Conservation (phyloP, 805 yeast genomes). For the Scheffersomyces lignosus region DNA sequence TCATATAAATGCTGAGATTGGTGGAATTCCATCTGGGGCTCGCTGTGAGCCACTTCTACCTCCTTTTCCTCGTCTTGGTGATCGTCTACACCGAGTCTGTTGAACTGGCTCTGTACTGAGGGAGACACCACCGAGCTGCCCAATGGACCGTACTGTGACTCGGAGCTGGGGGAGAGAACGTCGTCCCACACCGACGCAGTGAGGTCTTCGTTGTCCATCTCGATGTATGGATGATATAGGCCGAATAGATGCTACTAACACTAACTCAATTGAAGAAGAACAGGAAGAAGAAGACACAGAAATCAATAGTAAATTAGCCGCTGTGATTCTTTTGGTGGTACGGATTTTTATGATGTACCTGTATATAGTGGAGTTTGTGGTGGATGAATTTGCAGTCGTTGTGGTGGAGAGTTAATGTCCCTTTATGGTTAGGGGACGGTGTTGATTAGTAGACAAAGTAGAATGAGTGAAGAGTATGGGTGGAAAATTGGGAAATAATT, state of each 20-base stretch:
- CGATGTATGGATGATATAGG: slow-evolving; percentile 1
- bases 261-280: neutral
- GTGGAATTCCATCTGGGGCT: slow-evolving; percentile 3
- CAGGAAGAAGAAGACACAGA: neutral
- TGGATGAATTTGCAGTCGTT: no score
- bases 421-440: no score
- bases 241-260: no score
- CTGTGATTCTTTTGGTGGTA: neutral
- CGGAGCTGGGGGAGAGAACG: slow-evolving; percentile 41
- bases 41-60: slow-evolving; percentile 9
- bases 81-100: slow-evolving; percentile 11
- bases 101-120: slow-evolving; percentile 3
- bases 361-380: no score
- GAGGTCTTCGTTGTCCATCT: slow-evolving; percentile 52
- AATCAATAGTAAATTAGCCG: neutral
- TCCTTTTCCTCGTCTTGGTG: slow-evolving; percentile 15
- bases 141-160: slow-evolving; percentile 13
- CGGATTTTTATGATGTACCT: neutral
- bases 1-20: neutral
- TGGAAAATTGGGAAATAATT: no score
- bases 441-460: no score
- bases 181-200: slow-evolving; percentile 66
- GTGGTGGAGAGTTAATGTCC: no score
- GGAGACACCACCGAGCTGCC: slow-evolving; percentile 2
- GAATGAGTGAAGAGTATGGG: no score